Evolutionary conservation across 805 yeast genomes (phyloP).

Genomic region (Lachancea sp.): DNA sequence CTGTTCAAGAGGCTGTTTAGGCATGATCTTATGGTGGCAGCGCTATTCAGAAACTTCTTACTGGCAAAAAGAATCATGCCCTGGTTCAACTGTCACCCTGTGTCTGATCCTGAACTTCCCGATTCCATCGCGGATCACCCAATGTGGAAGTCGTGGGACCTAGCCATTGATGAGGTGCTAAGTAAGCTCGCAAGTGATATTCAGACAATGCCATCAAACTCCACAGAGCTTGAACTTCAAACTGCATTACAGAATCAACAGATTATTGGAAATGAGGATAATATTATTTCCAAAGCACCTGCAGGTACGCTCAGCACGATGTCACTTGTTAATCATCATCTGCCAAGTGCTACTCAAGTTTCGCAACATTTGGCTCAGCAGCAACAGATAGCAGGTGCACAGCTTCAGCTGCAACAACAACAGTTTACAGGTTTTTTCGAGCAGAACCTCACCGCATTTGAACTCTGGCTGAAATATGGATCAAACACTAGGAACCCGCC

Average conservation of each 20-base stretch:
- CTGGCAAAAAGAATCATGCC: conserved; percentile 94
- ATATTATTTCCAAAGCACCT: conserved; percentile 27
- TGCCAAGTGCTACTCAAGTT: neutral
- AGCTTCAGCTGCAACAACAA: conserved; percentile 37
- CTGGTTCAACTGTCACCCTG: conserved; percentile 85
- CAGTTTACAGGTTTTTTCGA: conserved; percentile 93
- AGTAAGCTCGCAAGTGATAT: conserved; percentile 53
- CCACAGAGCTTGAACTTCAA: conserved; percentile 23
- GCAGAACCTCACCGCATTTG: conserved; percentile 93
- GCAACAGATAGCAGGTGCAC: conserved; percentile 12
- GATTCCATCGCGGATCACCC: conserved; percentile 73
- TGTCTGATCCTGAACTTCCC: conserved; percentile 89
- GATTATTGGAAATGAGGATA: conserved; percentile 20
- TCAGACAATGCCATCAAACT: conserved; percentile 30
- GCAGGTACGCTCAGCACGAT: conserved; percentile 33
- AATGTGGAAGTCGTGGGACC: conserved; percentile 98
- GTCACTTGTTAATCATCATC: conserved; percentile 28
- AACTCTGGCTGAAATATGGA: conserved; percentile 90
- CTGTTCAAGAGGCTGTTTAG: conserved; percentile 84
- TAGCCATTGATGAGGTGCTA: conserved; percentile 91
- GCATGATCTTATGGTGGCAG: conserved; percentile 95
- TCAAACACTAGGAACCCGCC: conserved; percentile 82
- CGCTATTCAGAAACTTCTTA: conserved; percentile 84
- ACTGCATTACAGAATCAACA: conserved; percentile 23
- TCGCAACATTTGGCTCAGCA: conserved; percentile 7